A percentile compares a stretch with the other conserved stretches of the same genome.
phyloP scores from a whole-genome alignment of 805 yeast species.

The Myxozyma kluyveri region DNA sequence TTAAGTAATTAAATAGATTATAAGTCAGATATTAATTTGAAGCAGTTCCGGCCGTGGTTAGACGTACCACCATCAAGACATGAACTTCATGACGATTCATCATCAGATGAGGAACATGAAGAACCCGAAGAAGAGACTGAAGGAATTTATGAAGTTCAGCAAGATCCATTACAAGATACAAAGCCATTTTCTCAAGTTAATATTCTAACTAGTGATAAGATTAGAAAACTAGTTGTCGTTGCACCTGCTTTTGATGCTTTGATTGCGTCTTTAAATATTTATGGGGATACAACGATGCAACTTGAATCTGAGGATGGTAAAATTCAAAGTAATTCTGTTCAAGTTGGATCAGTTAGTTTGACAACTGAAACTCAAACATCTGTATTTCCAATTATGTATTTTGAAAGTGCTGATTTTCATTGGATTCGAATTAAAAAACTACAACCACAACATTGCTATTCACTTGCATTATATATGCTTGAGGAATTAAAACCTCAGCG shows the following conservation, averaged over 20 bases:
- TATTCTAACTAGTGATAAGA: not conserved
- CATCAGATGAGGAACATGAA: slow-evolving; percentile 29
- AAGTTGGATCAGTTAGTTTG: slow-evolving; percentile 16
- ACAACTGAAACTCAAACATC: not conserved
- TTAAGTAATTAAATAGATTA: not conserved
- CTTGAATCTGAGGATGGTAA: not conserved
- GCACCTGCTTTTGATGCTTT: slow-evolving; percentile 16
- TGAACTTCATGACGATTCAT: slow-evolving; percentile 42
- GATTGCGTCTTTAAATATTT: not conserved
- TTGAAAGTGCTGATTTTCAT: slow-evolving; percentile 3
- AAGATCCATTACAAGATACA: slow-evolving; percentile 5
- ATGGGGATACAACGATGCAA: not conserved
- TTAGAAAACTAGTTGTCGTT: slow-evolving; percentile 8
- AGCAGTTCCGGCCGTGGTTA: slow-evolving; percentile 46
- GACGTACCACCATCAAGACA: slow-evolving; percentile 45
- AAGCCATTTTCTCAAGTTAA: slow-evolving; percentile 1
- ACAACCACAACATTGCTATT: slow-evolving; percentile 11
- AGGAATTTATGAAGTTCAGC: not conserved
- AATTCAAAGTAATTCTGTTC: slow-evolving; percentile 3
- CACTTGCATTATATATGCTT: slow-evolving; percentile 20
- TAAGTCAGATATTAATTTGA: slow-evolving; percentile 3
- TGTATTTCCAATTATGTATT: slow-evolving; percentile 1
- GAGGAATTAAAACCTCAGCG: slow-evolving; percentile 13
- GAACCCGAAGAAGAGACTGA: slow-evolving; percentile 1
- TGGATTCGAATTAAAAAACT: slow-evolving; percentile 25